Evolutionary conservation across 108 stramenopile genomes (phyloP), one percentile per base, ranked within the genome.

Genomic region (Discostella pseudostelligera): DNA sequence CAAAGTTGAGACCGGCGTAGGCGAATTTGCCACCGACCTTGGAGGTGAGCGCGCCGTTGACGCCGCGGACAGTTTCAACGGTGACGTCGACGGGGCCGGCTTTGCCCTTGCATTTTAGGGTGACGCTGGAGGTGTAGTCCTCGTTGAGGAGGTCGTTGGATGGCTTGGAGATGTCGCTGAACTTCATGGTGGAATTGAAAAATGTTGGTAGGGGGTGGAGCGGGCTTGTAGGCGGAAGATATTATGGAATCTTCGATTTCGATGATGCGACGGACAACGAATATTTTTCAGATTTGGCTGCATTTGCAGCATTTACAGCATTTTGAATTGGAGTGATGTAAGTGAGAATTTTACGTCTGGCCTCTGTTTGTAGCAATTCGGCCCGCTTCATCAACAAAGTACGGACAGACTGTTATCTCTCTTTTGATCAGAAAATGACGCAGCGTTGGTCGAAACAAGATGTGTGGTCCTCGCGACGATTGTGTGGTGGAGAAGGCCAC

Each of bases 71-170:
- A 36, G 94, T 95, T 75, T 95, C 94, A 74, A 90, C 84, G 55
- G 89, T 92, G 45, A 92, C 87, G 16, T 80, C 86, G 35, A 95
- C 82, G 28, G 94, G 90, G 17, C 94, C 94, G 62, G 94, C 94
- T 24, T 59, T 77, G 60, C 83, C 82, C 86, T 95, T 95, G 68
- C 83, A 84, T 77, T 95, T 95, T 53, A 90, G 79, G n/a, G 83
- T 78, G 71, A 89, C 67, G 73, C 78, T 83, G 62, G 84, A 83
- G 51, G 88, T 83, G 87, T 87, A 95, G 79, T 95, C 94, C 39
- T 95, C 88, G 57, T 62, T 80, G 82, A 95, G 84, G 68, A 92
- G 86, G 79, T 92, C 90, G 60, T 65, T 86, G 59, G 88, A 73
- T 68, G 72, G 79, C 78, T 90, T 94, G 77, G 85, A 74, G 72